Evolutionary conservation across 2,329 filamentous ascomycete species (phyloP).

Genomic region (Colletotrichum sp.): DNA sequence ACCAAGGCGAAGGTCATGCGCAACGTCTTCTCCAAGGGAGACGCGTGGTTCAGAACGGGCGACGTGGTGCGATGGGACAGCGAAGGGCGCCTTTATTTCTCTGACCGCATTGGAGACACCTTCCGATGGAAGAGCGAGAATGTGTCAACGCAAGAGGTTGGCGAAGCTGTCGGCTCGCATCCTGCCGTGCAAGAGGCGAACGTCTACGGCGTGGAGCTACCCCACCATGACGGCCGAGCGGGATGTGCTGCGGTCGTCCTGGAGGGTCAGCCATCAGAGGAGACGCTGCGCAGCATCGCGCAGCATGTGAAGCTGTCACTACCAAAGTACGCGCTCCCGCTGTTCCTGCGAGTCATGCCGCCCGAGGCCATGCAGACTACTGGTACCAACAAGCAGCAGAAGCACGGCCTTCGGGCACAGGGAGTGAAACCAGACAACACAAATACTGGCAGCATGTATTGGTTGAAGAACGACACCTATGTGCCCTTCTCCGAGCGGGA

Average conservation of each 20-base stretch:
- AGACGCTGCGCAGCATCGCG: constrained; percentile 64
- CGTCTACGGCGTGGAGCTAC: constrained; percentile 82
- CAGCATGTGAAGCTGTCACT: constrained; percentile 61
- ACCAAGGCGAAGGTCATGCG: constrained; percentile 77
- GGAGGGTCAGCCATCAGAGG: constrained; percentile 45
- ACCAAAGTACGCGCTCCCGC: constrained; percentile 76
- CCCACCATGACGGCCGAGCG: constrained; percentile 82
- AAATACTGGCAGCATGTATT: constrained; percentile 58
- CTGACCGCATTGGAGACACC: constrained; percentile 80
- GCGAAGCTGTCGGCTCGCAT: constrained; percentile 74
- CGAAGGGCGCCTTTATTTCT: constrained; percentile 79
- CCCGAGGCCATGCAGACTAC: constrained; percentile 68
- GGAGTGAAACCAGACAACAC: constrained; percentile 73
- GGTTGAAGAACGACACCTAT: constrained; percentile 72
- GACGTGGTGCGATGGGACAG: constrained; percentile 76
- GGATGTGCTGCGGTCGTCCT: constrained; percentile 79
- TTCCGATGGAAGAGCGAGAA: constrained; percentile 87
- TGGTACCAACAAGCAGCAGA: constrained; percentile 90
- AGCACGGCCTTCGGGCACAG: constrained; percentile 72
- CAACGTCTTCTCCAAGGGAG: constrained; percentile 75
- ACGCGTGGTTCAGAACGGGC: constrained; percentile 85
- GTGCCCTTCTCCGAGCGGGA: constrained; percentile 69
- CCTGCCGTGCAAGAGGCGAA: constrained; percentile 77
- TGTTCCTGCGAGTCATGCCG: constrained; percentile 75
- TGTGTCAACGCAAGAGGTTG: constrained; percentile 82